Percentiles rank a stretch among this genome's conserved stretches.
These are phyloP conservation scores for Endocladia muricata DNA, from an alignment of 31 red algal genomes.

Conservation along the genomic window DNA sequence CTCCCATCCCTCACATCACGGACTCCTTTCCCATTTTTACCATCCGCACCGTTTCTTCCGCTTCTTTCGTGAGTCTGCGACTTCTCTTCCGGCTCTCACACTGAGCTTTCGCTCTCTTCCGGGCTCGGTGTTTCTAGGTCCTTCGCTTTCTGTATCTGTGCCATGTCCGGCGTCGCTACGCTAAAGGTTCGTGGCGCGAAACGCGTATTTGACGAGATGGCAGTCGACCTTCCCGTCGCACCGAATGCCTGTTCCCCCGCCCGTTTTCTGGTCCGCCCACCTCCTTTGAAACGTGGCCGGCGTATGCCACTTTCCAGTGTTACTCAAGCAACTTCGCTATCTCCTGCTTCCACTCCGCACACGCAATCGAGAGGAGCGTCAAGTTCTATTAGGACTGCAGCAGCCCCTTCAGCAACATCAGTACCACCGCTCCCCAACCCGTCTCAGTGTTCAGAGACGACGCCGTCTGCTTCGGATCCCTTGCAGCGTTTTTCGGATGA, in stretches of 20 bases:
- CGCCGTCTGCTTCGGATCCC: not conserved
- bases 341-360: not conserved
- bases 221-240: conserved; percentile 34
- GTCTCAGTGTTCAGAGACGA: not conserved
- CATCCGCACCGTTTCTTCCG: no score
- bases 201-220: conserved; percentile 62
- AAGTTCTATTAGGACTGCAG: not conserved
- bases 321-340: not conserved
- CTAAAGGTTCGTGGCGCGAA: conserved; percentile 64
- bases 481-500: conserved; percentile 24
- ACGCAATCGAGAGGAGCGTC: not conserved
- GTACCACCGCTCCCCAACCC: not conserved
- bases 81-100: no score
- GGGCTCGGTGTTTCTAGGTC: no score
- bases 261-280: conserved; percentile 43
- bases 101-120: no score
- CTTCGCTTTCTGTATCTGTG: no score
- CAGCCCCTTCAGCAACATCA: not conserved
- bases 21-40: no score
- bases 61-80: no score
- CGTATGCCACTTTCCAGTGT: conserved; percentile 20
- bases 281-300: conserved; percentile 49
- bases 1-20: no score
- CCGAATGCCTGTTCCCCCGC: conserved; percentile 37
- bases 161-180: conserved; percentile 66